Evolutionary conservation across 1,284 basidiomycete genomes (phyloP), one percentile per base, ranked within the genome.

Genomic region (Ganoderma lucidum): DNA sequence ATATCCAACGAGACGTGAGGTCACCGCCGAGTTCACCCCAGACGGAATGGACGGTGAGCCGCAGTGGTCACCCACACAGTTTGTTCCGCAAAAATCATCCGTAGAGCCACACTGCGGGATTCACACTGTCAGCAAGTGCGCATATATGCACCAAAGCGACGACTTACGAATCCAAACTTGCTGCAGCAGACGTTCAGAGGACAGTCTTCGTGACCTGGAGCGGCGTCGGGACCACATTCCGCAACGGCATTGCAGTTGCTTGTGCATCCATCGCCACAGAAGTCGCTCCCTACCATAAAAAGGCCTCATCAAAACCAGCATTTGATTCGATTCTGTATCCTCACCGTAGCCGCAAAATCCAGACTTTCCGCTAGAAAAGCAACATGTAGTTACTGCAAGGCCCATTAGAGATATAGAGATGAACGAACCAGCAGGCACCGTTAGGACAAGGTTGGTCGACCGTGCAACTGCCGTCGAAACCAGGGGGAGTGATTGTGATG

Each of bases 111-210:
- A 48, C 45, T 48, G 6, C n/a, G 45, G 19, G 6, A 10, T n/a
- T 10, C 19, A 2, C 45, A 6, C n/a, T 23, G n/a, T 48, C 19
- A 23, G 45, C 6, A n/a, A 48, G n/a, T 10, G n/a, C 45, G 45
- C n/a, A 48, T 23, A 48, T 48, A 48, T 17, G 45, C 45, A 48
- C n/a, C 19, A 23, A n/a, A 8, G n/a, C 1, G n/a, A 10, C 6
- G 45, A 48, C 45, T 12, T 48, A 48, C 45, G 45, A 48, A 48
- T 48, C 70, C 41, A n/a, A 72, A 69, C 51, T 68, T 58, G 58
- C 67, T 67, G 64, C 72, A 73, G 65, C 72, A 73, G 6, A 73
- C 72, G 39, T 73, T 73, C 58, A 73, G 55, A 39, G 72, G 70
- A 63, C 72, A 73, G 8, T 64, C 48, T 17, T 65, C 51, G 23